Evolutionary conservation across 495 filamentous ascomycete species (phyloP).

Genomic region (Trichoderma asperelloides): DNA sequence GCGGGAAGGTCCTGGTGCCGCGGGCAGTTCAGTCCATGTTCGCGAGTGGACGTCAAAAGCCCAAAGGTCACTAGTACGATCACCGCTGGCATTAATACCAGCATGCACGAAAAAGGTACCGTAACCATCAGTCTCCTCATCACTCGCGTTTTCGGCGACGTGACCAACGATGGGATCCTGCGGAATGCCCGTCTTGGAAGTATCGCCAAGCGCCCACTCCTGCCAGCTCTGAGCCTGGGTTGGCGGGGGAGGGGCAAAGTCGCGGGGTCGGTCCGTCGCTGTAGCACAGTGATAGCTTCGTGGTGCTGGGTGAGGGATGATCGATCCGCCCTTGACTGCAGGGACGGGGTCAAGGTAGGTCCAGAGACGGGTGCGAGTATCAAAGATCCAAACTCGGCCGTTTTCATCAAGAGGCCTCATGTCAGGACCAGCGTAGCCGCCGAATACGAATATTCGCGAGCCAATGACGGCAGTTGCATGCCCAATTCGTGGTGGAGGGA

Average conservation of each 20-base stretch:
- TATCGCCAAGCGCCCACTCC: slow-evolving; percentile 35
- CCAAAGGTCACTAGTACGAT: slow-evolving; percentile 58
- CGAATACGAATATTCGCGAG: slow-evolving; percentile 55
- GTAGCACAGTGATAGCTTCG: slow-evolving; percentile 40
- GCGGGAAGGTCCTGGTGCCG: slow-evolving; percentile 50
- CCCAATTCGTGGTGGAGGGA: slow-evolving; percentile 45
- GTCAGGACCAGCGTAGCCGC: slow-evolving; percentile 41
- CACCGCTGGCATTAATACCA: slow-evolving; percentile 45
- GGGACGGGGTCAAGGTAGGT: slow-evolving; percentile 43
- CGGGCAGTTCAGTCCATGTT: slow-evolving; percentile 52
- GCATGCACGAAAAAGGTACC: slow-evolving; percentile 62
- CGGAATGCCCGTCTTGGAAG: slow-evolving; percentile 31
- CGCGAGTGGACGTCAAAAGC: slow-evolving; percentile 51
- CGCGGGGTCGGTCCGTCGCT: slow-evolving; percentile 37
- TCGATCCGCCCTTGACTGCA: slow-evolving; percentile 16
- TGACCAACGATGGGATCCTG: slow-evolving; percentile 39
- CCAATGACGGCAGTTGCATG: slow-evolving; percentile 52
- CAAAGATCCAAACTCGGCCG: slow-evolving; percentile 60
- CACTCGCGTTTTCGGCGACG: slow-evolving; percentile 35
- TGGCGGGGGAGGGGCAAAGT: slow-evolving; percentile 22
- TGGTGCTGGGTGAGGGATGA: slow-evolving; percentile 20
- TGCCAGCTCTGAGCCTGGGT: slow-evolving; percentile 26
- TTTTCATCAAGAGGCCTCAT: slow-evolving; percentile 45
- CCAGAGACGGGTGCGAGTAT: slow-evolving; percentile 49
- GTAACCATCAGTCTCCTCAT: slow-evolving; percentile 39